A percentile compares a stretch with the other conserved stretches of the same genome.
Evolutionary conservation across 768 basidiomycete species (phyloP).

Genomic region (Auriculariales sp.): DNA sequence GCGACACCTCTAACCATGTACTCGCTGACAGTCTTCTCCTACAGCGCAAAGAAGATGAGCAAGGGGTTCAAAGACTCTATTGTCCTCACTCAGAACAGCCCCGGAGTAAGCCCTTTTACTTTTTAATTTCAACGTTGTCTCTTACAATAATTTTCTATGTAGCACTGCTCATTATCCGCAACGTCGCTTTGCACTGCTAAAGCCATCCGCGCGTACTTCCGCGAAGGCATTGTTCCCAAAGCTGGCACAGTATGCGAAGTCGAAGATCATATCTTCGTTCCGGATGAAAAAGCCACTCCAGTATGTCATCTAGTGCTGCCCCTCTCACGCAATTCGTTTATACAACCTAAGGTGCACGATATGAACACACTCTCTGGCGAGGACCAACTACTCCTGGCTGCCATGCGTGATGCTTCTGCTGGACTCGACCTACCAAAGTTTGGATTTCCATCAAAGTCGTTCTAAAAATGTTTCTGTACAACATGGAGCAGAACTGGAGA

Average conservation of each 20-base stretch:
- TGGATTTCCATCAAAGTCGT: no score
- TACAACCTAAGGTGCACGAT: no score
- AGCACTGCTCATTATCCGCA: conserved; percentile 11
- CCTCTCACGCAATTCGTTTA: no score
- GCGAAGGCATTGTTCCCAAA: conserved; percentile 12
- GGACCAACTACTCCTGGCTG: no score
- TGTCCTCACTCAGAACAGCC: conserved; percentile 5
- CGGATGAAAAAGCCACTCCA: no score
- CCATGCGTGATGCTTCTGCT: no score
- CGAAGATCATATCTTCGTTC: conserved; percentile 7
- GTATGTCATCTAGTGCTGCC: no score
- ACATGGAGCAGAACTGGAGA: no score
- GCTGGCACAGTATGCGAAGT: conserved; percentile 13
- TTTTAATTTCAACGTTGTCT: not conserved
- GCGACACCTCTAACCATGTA: not conserved
- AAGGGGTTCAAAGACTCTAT: conserved; percentile 4
- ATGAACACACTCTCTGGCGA: no score
- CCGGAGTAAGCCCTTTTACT: conserved; percentile 3
- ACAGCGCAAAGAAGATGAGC: conserved; percentile 4
- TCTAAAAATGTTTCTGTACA: no score
- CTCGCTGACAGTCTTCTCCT: not conserved
- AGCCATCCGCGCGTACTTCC: conserved; percentile 13
- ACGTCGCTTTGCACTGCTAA: conserved; percentile 11
- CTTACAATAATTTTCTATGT: not conserved
- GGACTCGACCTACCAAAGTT: no score